A percentile compares a stretch with the other conserved stretches of the same genome.
phyloP scores from a whole-genome alignment of 768 basidiomycete genomes.

The Hericium rajendrae region DNA sequence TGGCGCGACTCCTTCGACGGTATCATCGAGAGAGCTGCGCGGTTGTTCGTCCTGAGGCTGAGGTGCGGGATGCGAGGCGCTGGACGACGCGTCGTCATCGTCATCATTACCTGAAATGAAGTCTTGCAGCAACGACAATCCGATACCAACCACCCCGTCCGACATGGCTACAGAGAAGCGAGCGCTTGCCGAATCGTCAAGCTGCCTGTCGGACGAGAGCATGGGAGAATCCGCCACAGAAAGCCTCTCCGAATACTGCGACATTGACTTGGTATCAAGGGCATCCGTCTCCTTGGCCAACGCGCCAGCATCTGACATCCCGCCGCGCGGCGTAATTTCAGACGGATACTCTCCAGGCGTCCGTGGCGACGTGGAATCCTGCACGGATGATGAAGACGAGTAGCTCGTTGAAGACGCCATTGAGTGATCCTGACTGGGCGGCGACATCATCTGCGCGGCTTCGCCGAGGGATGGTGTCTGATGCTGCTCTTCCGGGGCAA shows the following conservation, averaged over 20 bases:
- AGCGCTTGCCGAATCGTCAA: not conserved
- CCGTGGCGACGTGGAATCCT: constrained; percentile 18
- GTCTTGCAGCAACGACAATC: constrained; percentile 52
- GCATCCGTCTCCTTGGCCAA: not conserved
- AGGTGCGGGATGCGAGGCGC: not conserved
- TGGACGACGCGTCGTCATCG: constrained; percentile 14
- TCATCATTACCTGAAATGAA: constrained; percentile 29
- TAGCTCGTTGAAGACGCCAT: constrained; percentile 15
- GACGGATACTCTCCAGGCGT: constrained; percentile 14
- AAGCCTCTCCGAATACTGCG: not conserved
- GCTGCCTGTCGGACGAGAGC: not conserved
- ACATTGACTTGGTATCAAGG: not conserved
- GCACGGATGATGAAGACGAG: constrained; percentile 20
- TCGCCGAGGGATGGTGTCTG: not conserved
- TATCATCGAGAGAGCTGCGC: constrained; percentile 11
- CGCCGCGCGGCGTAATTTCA: constrained; percentile 1
- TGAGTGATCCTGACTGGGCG: constrained; percentile 11
- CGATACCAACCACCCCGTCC: constrained; percentile 61
- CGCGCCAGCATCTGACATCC: not conserved
- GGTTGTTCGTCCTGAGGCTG: not conserved
- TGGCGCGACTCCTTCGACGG: constrained; percentile 5
- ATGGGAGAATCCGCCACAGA: constrained; percentile 3
- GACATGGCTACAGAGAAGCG: constrained; percentile 27
- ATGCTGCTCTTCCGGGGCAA: not conserved
- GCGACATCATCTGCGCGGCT: not conserved